Conservation (phyloP, 2,329 filamentous ascomycete species). For the Paracamarosporium sp. region DNA sequence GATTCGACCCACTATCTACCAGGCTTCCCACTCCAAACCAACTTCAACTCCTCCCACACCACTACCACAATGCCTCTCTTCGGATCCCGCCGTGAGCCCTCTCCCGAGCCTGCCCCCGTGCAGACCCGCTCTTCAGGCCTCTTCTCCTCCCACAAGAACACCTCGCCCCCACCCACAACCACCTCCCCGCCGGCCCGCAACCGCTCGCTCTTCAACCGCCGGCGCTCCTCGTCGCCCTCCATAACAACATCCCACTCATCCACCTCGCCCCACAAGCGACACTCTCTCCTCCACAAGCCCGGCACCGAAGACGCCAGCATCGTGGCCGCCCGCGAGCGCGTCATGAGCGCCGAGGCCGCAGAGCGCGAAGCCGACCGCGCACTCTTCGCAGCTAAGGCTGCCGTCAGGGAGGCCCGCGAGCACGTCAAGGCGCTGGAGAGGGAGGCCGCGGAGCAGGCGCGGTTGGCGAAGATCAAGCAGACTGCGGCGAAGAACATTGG, state of each 20-base stretch:
- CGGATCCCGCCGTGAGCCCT: constrained; percentile 22
- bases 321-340: constrained; percentile 65
- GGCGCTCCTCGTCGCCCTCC: constrained; percentile 43
- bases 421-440: constrained; percentile 68
- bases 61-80: constrained; percentile 43
- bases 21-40: constrained; percentile 1
- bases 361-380: constrained; percentile 72
- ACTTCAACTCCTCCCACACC: constrained; percentile 27
- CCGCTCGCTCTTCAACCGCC: constrained; percentile 45
- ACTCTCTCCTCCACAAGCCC: constrained; percentile 50
- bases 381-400: constrained; percentile 62
- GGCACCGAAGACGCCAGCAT: constrained; percentile 67
- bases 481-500: constrained; percentile 69
- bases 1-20: constrained; percentile 1
- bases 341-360: constrained; percentile 67
- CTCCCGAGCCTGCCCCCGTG: background rate
- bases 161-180: constrained; percentile 25
- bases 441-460: constrained; percentile 62
- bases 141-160: constrained; percentile 14
- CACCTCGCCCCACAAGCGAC: constrained; percentile 33
- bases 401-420: constrained; percentile 68
- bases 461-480: constrained; percentile 72
- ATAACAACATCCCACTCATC: constrained; percentile 31
- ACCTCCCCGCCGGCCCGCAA: constrained; percentile 31
- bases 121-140: constrained; percentile 1